A percentile compares a stretch with the other conserved stretches of the same genome.
These are phyloP conservation scores for Mariannaea elegans DNA, from an alignment of 2,329 filamentous ascomycete species.

Conservation along the genomic window DNA sequence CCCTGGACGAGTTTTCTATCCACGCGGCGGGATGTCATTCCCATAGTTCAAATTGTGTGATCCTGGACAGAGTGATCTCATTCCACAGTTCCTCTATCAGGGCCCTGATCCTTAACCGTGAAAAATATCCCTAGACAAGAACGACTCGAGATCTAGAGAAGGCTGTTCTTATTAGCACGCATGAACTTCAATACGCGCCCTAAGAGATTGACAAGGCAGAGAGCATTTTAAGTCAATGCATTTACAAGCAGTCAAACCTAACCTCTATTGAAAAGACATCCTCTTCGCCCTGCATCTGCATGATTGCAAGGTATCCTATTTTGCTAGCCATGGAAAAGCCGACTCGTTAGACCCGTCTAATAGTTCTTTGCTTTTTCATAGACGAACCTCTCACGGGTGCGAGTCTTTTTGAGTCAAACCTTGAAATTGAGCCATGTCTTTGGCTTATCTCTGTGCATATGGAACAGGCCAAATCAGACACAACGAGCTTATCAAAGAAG, in stretches of 20 bases:
- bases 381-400: slow-evolving; percentile 1
- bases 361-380: slow-evolving; percentile 21
- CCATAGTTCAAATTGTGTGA: slow-evolving; percentile 33
- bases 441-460: slow-evolving; percentile 52
- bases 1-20: slow-evolving; percentile 41
- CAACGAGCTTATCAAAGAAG: slow-evolving; percentile 45
- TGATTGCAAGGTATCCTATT: slow-evolving; percentile 50
- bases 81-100: slow-evolving; percentile 49
- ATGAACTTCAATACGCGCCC: slow-evolving; percentile 28
- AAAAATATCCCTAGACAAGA: too few species aligned
- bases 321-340: slow-evolving; percentile 49
- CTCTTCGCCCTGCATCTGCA: slow-evolving; percentile 34
- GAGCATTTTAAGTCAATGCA: slow-evolving; percentile 14
- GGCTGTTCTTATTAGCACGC: slow-evolving; percentile 44
- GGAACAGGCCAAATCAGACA: slow-evolving; percentile 39
- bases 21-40: slow-evolving; percentile 46
- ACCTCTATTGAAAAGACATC: slow-evolving; percentile 34
- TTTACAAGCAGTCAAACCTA: neutral
- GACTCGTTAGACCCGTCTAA: slow-evolving; percentile 7
- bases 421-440: slow-evolving; percentile 40
- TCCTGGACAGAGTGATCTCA: slow-evolving; percentile 49
- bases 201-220: slow-evolving; percentile 29
- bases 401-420: slow-evolving; percentile 26
- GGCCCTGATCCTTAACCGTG: slow-evolving; percentile 39
- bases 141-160: neutral